Percentiles rank a stretch among this genome's conserved stretches.
These are phyloP conservation scores for Phlebiopsis gigantea DNA, from an alignment of 768 basidiomycete genomes.

Conservation along the genomic window DNA sequence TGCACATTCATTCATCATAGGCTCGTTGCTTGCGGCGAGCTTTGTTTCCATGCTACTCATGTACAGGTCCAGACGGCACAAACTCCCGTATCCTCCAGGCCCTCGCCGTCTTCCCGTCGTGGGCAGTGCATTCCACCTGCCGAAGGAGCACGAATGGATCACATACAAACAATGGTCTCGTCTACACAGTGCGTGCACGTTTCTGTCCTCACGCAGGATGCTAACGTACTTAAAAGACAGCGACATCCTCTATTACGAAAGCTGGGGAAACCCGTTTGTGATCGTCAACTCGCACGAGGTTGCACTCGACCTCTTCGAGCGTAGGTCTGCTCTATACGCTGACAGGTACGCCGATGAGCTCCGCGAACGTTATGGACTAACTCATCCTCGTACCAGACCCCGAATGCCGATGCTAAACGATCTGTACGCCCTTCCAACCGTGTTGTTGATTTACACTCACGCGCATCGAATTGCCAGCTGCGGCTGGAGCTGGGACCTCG, in stretches of 20 bases:
- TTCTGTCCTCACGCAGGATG: no score
- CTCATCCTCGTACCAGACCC: neutral
- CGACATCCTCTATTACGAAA: neutral
- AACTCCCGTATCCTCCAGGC: slow-evolving; percentile 17
- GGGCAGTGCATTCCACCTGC: slow-evolving; percentile 21
- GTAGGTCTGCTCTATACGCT: slow-evolving; percentile 22
- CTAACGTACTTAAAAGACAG: neutral
- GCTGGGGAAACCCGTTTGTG: slow-evolving; percentile 13
- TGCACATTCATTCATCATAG: neutral
- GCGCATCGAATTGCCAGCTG: neutral
- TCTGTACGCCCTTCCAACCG: neutral
- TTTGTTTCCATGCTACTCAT: neutral
- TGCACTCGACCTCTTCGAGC: slow-evolving; percentile 23
- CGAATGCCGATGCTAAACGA: slow-evolving; percentile 2
- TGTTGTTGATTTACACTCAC: neutral
- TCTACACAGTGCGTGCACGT: slow-evolving; percentile 3
- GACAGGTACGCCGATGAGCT: slow-evolving; percentile 4
- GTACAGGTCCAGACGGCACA: neutral
- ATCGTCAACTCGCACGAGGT: slow-evolving; percentile 20
- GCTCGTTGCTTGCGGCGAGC: neutral
- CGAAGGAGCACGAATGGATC: slow-evolving; percentile 7
- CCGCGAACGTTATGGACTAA: neutral
- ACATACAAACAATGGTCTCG: neutral
- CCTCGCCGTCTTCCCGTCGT: slow-evolving; percentile 18
- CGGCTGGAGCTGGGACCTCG: slow-evolving; percentile 12